Evolutionary conservation across 2,329 filamentous ascomycete species (phyloP), one percentile per base, ranked within the genome.

Genomic region (Fusarium paranaense): DNA sequence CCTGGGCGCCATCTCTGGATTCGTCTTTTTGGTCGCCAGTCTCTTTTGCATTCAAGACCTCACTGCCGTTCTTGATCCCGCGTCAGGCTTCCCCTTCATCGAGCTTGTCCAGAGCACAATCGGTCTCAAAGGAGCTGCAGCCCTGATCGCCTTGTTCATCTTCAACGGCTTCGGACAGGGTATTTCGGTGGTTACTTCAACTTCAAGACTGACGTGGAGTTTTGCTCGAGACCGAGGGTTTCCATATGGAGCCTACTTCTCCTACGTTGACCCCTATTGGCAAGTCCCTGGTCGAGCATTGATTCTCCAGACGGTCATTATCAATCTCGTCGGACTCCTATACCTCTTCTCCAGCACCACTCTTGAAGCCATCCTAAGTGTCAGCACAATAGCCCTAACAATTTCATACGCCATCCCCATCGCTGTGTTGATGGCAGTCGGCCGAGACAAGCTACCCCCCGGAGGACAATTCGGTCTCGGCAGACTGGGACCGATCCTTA

Each of bases 361-460:
- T 0, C 84, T 90, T 5, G 81, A 86, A 18, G 88, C 88, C 4
- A 87, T 89, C 33, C 77, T 89, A 38, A 87, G 86, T 66, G 87
- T 89, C 67, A 88, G 87, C 79, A 89, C 88, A 1, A 89, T 90
- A 69, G 86, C 88, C 0, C 79, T 90, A 3, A 90, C 88, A 1
- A 84, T 90, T n/a, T 89, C 82, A 5, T 83, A 83, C 30, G 82
- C 76, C 0, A 80, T 90, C 69, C 87, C 88, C 1, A 89, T 90
- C 20, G 45, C 83, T 2, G 83, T 83, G 0, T 76, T 90, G 0
- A 79, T 89, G 32, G 61, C 84, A 0, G 85, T 84, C 8, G 89
- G 89, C 0, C 86, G 89, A 18, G 86, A 88, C 18, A 86, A 85
- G 71, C 79, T 90, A 2, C 86, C 87, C 0, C 78, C 84, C 0